These are phyloP conservation scores for Capsicum rhomboideum DNA, from an alignment of 257 asterid species.

Conservation along the genomic window DNA sequence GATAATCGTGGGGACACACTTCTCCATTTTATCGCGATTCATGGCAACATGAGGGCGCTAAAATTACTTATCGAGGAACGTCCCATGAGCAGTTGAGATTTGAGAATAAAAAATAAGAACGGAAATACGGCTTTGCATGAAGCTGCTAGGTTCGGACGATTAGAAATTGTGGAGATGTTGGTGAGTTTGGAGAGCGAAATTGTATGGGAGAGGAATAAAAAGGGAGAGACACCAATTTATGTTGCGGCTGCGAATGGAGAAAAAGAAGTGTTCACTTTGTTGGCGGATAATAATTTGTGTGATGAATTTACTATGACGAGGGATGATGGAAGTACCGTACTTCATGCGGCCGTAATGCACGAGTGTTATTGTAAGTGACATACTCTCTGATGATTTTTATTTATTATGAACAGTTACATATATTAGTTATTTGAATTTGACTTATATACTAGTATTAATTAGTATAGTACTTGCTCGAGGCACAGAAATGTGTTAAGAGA, in stretches of 20 bases:
- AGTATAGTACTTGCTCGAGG: too few relatives aligned
- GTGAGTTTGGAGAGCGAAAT: neutral
- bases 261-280: neutral
- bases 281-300: neutral
- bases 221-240: slow-evolving; percentile 6
- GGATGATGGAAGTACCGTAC: neutral
- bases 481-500: too few relatives aligned
- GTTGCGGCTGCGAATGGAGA: neutral
- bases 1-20: neutral
- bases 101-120: neutral
- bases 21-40: neutral
- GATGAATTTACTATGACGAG: neutral
- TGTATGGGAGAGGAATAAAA: neutral
- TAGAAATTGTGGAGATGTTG: neutral
- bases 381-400: too few relatives aligned
- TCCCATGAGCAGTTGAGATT: neutral
- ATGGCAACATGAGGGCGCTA: neutral
- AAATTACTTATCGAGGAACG: neutral
- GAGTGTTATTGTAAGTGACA: too few relatives aligned
- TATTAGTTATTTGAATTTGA: too few relatives aligned
- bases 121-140: slow-evolving; percentile 3
- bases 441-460: too few relatives aligned
- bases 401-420: too few relatives aligned
- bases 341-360: neutral
- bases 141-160: neutral